Conservation (phyloP, 768 basidiomycete species). For the Trametes cingulata region DNA sequence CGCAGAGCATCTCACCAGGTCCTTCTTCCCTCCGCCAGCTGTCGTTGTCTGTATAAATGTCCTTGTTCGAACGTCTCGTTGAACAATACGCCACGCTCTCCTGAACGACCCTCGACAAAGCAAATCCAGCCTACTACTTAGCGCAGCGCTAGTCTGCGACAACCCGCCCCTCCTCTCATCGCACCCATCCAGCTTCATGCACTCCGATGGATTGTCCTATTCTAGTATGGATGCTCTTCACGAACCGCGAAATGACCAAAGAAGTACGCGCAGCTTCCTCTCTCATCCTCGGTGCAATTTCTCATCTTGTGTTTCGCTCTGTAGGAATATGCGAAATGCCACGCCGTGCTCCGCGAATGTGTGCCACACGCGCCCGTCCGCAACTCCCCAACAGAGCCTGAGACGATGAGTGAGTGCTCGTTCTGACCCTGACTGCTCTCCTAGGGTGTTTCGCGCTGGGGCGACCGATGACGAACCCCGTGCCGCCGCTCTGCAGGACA, state of each 20-base stretch:
- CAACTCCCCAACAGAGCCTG: constrained; percentile 57
- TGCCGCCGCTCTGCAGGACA: constrained; percentile 46
- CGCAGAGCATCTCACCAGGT: constrained; percentile 4
- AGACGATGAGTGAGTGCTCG: constrained; percentile 62
- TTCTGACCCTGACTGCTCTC: background rate
- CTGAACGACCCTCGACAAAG: background rate
- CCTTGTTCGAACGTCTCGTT: constrained; percentile 2
- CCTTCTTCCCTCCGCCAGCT: constrained; percentile 5
- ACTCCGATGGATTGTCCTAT: constrained; percentile 58
- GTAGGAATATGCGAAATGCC: constrained; percentile 76
- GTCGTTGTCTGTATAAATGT: constrained; percentile 10
- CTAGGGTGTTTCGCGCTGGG: background rate
- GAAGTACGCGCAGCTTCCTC: constrained; percentile 42
- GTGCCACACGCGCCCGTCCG: constrained; percentile 55
- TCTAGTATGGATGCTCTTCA: constrained; percentile 78
- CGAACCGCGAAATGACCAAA: constrained; percentile 71
- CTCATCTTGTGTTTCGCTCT: constrained; percentile 9
- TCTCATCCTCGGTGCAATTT: background rate
- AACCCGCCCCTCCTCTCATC: constrained; percentile 1
- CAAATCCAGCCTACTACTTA: background rate
- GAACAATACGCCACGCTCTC: background rate
- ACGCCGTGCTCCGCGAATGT: constrained; percentile 58
- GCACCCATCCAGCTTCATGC: constrained; percentile 18
- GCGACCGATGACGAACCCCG: constrained; percentile 14
- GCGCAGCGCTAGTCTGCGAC: background rate